These are phyloP conservation scores for Calendula officinalis DNA, from an alignment of 129 eudicot species.

Conservation along the genomic window DNA sequence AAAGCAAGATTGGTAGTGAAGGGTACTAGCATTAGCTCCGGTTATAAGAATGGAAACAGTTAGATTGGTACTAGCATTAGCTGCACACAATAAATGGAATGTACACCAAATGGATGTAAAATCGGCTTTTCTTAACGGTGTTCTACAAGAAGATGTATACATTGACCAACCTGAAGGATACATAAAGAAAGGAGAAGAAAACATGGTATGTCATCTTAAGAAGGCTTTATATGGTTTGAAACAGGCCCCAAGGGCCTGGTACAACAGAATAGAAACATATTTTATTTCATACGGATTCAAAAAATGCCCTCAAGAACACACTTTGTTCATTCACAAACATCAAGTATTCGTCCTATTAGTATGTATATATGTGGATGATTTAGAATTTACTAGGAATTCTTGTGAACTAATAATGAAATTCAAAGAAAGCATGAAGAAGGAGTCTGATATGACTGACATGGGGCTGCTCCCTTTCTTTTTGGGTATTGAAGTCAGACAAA, in stretches of 20 bases:
- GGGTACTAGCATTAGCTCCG: not conserved
- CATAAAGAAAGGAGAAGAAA: not conserved
- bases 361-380: not conserved
- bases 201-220: not conserved
- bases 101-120: slow-evolving; percentile 2
- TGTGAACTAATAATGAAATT: not conserved
- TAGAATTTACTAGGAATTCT: not conserved
- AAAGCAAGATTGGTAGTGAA: not conserved
- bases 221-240: not conserved
- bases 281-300: not conserved
- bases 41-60: not conserved
- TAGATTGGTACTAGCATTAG: not conserved
- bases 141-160: not conserved
- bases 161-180: not conserved
- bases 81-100: not conserved
- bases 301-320: not conserved
- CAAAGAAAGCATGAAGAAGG: not conserved
- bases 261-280: not conserved
- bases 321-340: not conserved
- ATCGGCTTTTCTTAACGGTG: not conserved
- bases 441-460: not conserved
- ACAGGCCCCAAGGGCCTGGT: not conserved
- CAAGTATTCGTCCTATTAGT: not conserved
- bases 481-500: not conserved
- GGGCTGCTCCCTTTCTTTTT: not conserved